Evolutionary conservation across 805 yeast genomes (phyloP), one percentile per base, ranked within the genome.

Genomic region (Cyberlindnera samutprakarnensis): DNA sequence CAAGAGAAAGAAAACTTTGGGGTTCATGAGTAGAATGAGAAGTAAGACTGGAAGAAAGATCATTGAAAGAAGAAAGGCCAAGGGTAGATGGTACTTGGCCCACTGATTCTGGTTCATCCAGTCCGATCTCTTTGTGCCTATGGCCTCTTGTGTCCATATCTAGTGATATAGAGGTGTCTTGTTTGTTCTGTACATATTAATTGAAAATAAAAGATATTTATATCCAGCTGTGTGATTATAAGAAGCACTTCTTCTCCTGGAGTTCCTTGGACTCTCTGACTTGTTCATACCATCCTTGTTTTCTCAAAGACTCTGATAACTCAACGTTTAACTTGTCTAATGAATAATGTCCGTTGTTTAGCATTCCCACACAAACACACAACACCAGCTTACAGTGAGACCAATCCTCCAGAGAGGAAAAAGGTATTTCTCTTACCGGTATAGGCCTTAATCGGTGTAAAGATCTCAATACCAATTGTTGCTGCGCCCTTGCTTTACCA

Each of bases 71-170:
- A 74, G 97, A 60, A 77, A 64, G 49, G 80, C 74, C 15, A 92
- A 92, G 62, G 96, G 96, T 4, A 75, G 97, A 61, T 88, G 96
- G 96, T 87, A 75, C 53, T 61, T 92, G 49, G 67, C 94, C 27
- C 32, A 30, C 18, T 30, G 29, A 27, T 18, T 11, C 16, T 5
- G 12, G 12, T 11, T 24, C 10, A 8, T n/a, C n/a, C n/a, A n/a
- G n/a, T n/a, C n/a, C n/a, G n/a, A n/a, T n/a, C n/a, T n/a, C n/a
- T n/a, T n/a, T n/a, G n/a, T n/a, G n/a, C n/a, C n/a, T n/a, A n/a
- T n/a, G n/a, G n/a, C n/a, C n/a, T n/a, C n/a, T n/a, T n/a, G n/a
- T n/a, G n/a, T n/a, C n/a, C n/a, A n/a, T n/a, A n/a, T n/a, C n/a
- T n/a, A n/a, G n/a, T n/a, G n/a, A n/a, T n/a, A n/a, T n/a, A n/a